Base-by-base conservation (phyloP, 495 filamentous ascomycete genomes). In the Thermochaetoides thermophila region DNA sequence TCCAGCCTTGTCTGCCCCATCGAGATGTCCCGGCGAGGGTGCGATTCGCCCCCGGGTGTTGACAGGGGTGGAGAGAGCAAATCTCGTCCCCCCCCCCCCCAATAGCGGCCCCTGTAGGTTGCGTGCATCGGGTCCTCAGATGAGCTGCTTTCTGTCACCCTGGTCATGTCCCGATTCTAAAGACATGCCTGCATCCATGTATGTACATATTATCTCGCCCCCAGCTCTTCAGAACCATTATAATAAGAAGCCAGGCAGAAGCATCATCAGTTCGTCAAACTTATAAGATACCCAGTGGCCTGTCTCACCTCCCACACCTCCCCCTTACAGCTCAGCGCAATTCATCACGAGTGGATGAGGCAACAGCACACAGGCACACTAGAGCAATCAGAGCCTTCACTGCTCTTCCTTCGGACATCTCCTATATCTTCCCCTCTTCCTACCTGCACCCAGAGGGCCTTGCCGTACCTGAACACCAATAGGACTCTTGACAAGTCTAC, bases 191-290 rank as follows among this genome's bases (percentile, higher is more conserved):
- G n/a, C n/a, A n/a, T n/a, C 43, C 36, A 39, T 40, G 32, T 38
- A 46, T 49, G 49, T 38, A 37, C 41, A 45, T 46, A 37, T 44
- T 28, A 39, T 15, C 7, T 19, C 22, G 44, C 44, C 48, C 49
- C 50, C 50, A 53, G 40, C n/a, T 34, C 35, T 42, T 38, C 43
- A 46, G 16, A 40, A 38, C 44, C 42, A 52, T 50, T 51, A 38
- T 49, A n/a, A n/a, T n/a, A n/a, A n/a, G n/a, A 47, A 52, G 50
- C 47, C 47, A 55, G 52, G 49, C 52, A 55, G 52, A 51, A 44
- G 41, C 19, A 29, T 38, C 32, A 27, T 26, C 28, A 31, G 29
- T 44, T 37, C 37, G 40, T 42, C 46, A 46, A 45, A 40, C 38
- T 32, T 55, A 50, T 48, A 52, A 50, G 46, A 55, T 13, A 44